Evolutionary conservation across 768 basidiomycete species (phyloP).

Genomic region (Auricularia sp.): DNA sequence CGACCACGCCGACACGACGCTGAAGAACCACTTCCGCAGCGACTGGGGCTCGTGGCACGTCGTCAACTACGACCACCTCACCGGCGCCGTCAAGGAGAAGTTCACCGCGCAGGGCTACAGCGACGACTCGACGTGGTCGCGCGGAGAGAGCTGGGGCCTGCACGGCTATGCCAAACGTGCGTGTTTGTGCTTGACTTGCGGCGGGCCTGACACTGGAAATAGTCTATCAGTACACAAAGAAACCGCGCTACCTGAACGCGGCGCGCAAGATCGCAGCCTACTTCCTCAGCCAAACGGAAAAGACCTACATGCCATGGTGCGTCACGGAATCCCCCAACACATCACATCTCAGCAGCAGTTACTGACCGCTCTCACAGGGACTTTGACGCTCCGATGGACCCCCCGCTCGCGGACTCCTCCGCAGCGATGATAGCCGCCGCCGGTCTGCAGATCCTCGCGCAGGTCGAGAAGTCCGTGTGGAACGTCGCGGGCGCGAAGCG

Average conservation of each 20-base stretch:
- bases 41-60: conserved; percentile 4
- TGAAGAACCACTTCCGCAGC: conserved; percentile 12
- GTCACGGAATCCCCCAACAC: background rate
- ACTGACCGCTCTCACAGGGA: conserved; percentile 2
- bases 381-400: conserved; percentile 6
- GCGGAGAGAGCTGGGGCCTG: conserved; percentile 64
- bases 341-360: background rate
- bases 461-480: conserved; percentile 1
- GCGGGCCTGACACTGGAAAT: background rate
- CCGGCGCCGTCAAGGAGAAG: background rate
- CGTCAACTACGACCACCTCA: background rate
- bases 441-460: conserved; percentile 2
- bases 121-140: conserved; percentile 46
- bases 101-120: background rate
- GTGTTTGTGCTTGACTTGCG: conserved; percentile 11
- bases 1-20: conserved; percentile 16
- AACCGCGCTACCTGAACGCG: conserved; percentile 10
- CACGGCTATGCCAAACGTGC: conserved; percentile 61
- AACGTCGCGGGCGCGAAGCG: conserved; percentile 2
- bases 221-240: conserved; percentile 13
- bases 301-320: background rate
- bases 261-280: conserved; percentile 6
- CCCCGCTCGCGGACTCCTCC: conserved; percentile 6
- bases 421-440: conserved; percentile 9
- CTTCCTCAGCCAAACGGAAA: background rate